A percentile compares a stretch with the other conserved stretches of the same genome.
phyloP scores from a whole-genome alignment of 768 basidiomycete genomes.

The Leccinum pellstonianum region DNA sequence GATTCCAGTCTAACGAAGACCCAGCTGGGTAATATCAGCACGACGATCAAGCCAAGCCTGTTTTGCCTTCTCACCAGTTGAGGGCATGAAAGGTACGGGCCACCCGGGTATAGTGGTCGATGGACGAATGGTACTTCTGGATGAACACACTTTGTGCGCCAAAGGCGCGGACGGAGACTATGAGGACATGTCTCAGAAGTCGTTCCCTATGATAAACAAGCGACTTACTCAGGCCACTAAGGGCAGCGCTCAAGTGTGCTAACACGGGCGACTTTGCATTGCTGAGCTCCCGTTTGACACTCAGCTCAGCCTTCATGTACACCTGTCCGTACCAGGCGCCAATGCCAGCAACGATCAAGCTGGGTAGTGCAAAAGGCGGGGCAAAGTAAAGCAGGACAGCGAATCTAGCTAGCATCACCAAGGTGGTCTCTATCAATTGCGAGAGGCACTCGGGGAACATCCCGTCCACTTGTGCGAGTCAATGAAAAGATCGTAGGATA shows the following conservation, averaged over 20 bases:
- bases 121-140: constrained; percentile 28
- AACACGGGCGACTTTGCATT: constrained; percentile 24
- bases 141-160: constrained; percentile 34
- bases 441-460: neutral
- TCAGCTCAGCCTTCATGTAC: constrained; percentile 43
- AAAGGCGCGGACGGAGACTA: constrained; percentile 41
- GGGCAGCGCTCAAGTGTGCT: constrained; percentile 12
- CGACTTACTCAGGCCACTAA: constrained; percentile 17
- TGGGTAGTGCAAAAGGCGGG: constrained; percentile 25
- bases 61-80: constrained; percentile 17
- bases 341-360: constrained; percentile 25
- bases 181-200: neutral
- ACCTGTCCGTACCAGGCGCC: constrained; percentile 37
- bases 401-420: constrained; percentile 6
- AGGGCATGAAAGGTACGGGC: constrained; percentile 32
- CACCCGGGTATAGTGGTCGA: constrained; percentile 35
- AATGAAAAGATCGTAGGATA: neutral
- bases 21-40: constrained; percentile 25
- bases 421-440: constrained; percentile 1
- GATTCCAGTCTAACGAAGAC: constrained; percentile 39
- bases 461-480: constrained; percentile 15
- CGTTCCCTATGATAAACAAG: neutral
- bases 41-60: neutral
- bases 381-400: constrained; percentile 3
- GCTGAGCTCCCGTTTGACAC: constrained; percentile 32